Evolutionary conservation across 768 basidiomycete genomes (phyloP).

Genomic region (Suillus ampliporus): DNA sequence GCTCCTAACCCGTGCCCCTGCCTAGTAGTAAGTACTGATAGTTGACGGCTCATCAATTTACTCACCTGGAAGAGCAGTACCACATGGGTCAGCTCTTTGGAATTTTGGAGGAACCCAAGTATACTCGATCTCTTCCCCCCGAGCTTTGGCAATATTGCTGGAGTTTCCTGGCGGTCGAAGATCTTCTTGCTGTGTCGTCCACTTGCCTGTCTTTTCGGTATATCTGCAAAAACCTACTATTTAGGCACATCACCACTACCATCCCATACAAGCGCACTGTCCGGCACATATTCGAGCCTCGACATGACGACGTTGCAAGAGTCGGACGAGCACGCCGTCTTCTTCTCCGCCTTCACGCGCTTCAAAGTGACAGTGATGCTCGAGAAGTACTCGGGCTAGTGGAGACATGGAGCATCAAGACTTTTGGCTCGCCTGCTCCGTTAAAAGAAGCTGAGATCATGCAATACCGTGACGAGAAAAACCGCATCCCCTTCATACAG

Average conservation of each 20-base stretch:
- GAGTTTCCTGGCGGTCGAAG: neutral
- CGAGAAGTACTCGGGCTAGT: neutral
- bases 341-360: neutral
- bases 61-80: neutral
- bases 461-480: neutral
- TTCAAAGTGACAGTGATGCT: neutral
- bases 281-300: neutral
- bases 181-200: neutral
- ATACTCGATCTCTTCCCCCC: neutral
- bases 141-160: conserved; percentile 1
- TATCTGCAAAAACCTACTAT: neutral
- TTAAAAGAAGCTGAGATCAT: neutral
- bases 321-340: neutral
- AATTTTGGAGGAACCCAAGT: neutral
- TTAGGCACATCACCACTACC: neutral
- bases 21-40: no score
- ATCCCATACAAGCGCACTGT: neutral
- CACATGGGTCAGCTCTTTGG: conserved; percentile 2
- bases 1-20: no score
- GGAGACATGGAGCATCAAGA: neutral
- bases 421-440: neutral
- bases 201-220: neutral
- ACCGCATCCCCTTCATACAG: neutral
- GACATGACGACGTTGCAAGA: neutral
- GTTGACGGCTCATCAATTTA: neutral